Evolutionary conservation across 2,329 filamentous ascomycete genomes (phyloP), one percentile per base, ranked within the genome.

Genomic region (Cladobotryum mycophilum): DNA sequence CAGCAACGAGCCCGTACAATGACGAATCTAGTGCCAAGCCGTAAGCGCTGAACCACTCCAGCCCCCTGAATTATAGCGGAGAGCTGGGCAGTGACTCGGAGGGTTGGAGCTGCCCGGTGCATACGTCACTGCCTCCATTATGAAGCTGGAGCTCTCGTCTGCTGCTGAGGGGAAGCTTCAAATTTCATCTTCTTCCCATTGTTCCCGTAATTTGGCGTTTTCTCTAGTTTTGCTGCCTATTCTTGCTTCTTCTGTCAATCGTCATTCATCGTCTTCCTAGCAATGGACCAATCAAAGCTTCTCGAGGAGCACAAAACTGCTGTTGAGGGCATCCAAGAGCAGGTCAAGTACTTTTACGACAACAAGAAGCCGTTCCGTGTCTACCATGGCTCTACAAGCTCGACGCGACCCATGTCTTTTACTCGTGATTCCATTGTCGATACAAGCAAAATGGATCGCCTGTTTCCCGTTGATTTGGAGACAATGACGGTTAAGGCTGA

Each of bases 351-450:
- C 56, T 63, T 63, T 46, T 49, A 63, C 55, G 58, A 63, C 51
- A 53, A 54, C 47, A 61, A 61, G 57, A 61, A 61, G 61, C 73
- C 76, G 18, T 84, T 81, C 64, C 72, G 80, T 18, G 81, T 84
- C 58, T 79, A 74, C 53, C 80, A 84, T 68, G 80, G 80, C 55
- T 78, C 78, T 1, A 83, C 80, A 20, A 82, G 81, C 62, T 80
- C 75, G 53, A 84, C 80, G 43, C 75, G 81, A 15, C 74, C 76
- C 37, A 47, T 62, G 51, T 53, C 56, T 45, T 67, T 67, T 55
- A 62, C 61, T 13, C 63, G 62, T 48, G 64, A 65, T 50, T 63
- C 69, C 49, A 69, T 78, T 20, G 70, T 84, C 51, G 78, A 81
- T 60, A 81, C 78, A 38, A 78, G 76, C 56, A 62, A 64, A 11